Evolutionary conservation across 768 basidiomycete genomes (phyloP), one percentile per base, ranked within the genome.

Genomic region (Phanerochaete sordida): DNA sequence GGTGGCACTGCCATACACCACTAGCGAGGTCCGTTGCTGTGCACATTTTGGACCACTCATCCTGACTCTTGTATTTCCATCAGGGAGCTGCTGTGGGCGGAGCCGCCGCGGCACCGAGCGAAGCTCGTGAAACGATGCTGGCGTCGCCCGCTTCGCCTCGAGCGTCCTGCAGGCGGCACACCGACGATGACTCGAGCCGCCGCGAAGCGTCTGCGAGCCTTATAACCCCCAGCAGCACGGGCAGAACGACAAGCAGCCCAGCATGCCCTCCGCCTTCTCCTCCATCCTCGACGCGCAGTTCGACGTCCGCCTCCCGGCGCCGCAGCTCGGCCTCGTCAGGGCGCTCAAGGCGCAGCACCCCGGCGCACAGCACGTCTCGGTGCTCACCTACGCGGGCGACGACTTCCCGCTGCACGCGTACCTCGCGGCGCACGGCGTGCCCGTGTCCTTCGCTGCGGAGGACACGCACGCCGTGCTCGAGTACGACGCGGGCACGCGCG

Each of bases 291-390:
- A 44, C 21, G 12, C 30, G 4, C 30, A 33, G 23, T 24, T 52
- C 3, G 31, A 23, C 51, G 12, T 31, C 12, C 44, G 59, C 9
- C 23, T 63, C 2, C 47, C 59, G 2, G 37, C 57, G 26, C 58
- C 62, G 11, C 53, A 59, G 15, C 59, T 63, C 49, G 57, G 26
- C 24, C 53, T 63, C 39, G 60, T 63, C 45, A 50, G 31, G 28
- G 37, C 49, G 23, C 56, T 63, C 46, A 59, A 60, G 33, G 48
- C 39, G 11, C 16, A 19, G 19, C 27, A 23, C 33, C 58, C 58
- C 19, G 1, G 23, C n/a, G 23, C 35, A 11, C 54, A 61, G 28
- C 43, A 56, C 54, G 11, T 61, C 7, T 44, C 60, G 19, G 30
- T 53, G 28, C 19, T 44, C 16, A 15, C 35, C 19, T 19, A 8